phyloP scores from a whole-genome alignment of 305 asterid genomes.

The Fraxinus angustifolia region DNA sequence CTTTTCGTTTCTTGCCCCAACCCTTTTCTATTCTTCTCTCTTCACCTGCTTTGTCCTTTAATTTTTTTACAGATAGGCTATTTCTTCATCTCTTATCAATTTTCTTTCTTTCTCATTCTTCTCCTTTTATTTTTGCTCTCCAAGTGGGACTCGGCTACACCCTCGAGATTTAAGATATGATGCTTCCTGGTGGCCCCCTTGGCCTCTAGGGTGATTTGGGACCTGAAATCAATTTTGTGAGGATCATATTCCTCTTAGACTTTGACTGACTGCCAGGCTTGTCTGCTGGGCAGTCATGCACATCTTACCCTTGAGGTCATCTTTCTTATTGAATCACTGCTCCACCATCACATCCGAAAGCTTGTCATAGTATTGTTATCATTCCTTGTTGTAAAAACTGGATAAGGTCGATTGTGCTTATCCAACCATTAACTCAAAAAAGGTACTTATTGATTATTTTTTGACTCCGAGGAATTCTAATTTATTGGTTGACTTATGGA shows the following conservation, averaged over 20 bases:
- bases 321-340: not conserved
- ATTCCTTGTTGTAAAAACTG: not conserved
- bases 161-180: not conserved
- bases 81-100: not conserved
- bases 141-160: not conserved
- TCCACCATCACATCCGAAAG: not conserved
- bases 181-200: not conserved
- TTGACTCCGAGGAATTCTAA: not conserved
- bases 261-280: not conserved
- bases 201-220: not conserved
- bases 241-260: not conserved
- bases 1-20: not conserved
- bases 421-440: not conserved
- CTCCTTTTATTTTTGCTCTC: not conserved
- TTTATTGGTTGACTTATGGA: not conserved
- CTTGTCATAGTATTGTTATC: not conserved
- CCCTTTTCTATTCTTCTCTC: not conserved
- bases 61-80: not conserved
- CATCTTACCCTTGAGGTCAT: not conserved
- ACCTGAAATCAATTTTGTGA: not conserved
- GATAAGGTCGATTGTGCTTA: not conserved
- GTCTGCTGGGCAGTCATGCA: not conserved
- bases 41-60: not conserved
- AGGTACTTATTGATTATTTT: not conserved
- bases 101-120: not conserved